phyloP scores from a whole-genome alignment of 2,329 filamentous ascomycete species.

The Trichoderma breve region DNA sequence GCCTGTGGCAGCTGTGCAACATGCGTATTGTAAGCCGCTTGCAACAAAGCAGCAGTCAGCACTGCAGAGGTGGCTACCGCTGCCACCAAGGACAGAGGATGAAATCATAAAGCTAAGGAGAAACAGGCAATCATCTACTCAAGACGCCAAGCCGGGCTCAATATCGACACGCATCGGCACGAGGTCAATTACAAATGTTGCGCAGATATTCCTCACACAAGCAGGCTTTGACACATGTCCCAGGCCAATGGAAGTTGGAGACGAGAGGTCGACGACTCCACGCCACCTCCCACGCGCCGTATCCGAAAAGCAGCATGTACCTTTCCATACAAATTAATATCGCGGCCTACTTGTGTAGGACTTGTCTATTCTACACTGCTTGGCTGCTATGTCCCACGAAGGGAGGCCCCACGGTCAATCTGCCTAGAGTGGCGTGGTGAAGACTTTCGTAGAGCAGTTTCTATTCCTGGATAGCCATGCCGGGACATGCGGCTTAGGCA shows the following conservation, averaged over 20 bases:
- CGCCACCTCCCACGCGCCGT: neutral
- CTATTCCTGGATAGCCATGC: neutral
- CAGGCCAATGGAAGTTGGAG: neutral
- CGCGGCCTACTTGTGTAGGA: neutral
- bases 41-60: constrained; percentile 4
- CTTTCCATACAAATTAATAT: neutral
- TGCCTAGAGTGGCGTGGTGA: neutral
- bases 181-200: neutral
- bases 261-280: neutral
- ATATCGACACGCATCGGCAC: neutral
- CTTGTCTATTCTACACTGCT: neutral
- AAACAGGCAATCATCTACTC: neutral
- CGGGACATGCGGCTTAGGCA: neutral
- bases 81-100: neutral
- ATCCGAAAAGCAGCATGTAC: neutral
- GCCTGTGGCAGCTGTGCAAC: neutral
- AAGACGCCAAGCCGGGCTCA: constrained; percentile 7
- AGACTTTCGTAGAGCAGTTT: neutral
- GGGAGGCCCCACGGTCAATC: neutral
- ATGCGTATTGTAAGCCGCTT: neutral
- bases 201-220: neutral
- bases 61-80: neutral
- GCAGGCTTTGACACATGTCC: neutral
- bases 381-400: neutral
- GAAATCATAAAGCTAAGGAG: neutral